Conservation (phyloP, 495 filamentous ascomycete species). For the Penicillium tannophilum region DNA sequence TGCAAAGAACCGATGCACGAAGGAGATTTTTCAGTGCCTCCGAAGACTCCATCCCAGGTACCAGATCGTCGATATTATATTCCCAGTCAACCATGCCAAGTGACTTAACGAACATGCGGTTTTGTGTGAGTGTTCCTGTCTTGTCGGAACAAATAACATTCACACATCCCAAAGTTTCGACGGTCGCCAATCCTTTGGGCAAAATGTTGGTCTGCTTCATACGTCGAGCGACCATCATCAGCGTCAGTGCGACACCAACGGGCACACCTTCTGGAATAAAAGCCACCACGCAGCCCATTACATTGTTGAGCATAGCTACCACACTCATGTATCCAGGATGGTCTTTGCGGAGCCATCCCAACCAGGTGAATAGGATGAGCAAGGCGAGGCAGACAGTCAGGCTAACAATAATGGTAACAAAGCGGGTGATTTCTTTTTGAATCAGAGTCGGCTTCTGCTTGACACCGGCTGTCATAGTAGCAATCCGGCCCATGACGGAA, state of each 20-base stretch:
- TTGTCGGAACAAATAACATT: slow-evolving; percentile 74
- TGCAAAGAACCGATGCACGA: slow-evolving; percentile 56
- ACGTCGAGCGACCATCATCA: slow-evolving; percentile 62
- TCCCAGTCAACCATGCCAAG: slow-evolving; percentile 40
- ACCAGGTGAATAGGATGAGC: slow-evolving; percentile 62
- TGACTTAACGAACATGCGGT: slow-evolving; percentile 52
- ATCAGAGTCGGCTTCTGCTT: slow-evolving; percentile 65
- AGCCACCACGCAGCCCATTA: slow-evolving; percentile 68
- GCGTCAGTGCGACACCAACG: slow-evolving; percentile 62
- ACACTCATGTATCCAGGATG: slow-evolving; percentile 70
- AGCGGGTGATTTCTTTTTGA: slow-evolving; percentile 67
- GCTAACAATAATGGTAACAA: slow-evolving; percentile 63
- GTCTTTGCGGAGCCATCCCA: slow-evolving; percentile 60
- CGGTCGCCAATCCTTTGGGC: slow-evolving; percentile 69
- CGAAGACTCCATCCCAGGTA: slow-evolving; percentile 14
- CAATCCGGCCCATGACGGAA: slow-evolving; percentile 70
- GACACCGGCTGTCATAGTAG: slow-evolving; percentile 65
- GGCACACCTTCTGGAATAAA: slow-evolving; percentile 76
- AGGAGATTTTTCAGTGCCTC: slow-evolving; percentile 26
- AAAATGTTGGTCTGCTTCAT: slow-evolving; percentile 68
- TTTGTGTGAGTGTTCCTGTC: slow-evolving; percentile 67
- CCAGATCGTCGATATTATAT: slow-evolving; percentile 28
- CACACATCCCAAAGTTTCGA: slow-evolving; percentile 73
- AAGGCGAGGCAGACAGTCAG: slow-evolving; percentile 55
- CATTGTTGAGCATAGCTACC: slow-evolving; percentile 64